A percentile compares a stretch with the other conserved stretches of the same genome.
These are phyloP conservation scores for Pseudoperonospora humuli DNA, from an alignment of 352 stramenopile genomes.

Conservation along the genomic window DNA sequence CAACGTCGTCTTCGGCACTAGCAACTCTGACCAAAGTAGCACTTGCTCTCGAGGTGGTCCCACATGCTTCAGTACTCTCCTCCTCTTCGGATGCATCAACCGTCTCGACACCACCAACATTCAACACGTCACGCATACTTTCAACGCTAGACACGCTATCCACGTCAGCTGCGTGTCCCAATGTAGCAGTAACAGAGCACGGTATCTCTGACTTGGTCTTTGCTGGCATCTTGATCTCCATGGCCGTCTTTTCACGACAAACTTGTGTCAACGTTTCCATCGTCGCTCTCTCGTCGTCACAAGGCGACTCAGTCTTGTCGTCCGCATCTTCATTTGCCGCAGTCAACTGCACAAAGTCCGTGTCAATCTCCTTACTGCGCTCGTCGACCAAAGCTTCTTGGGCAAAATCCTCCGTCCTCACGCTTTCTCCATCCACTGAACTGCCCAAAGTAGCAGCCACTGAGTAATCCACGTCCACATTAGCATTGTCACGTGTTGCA, in stretches of 20 bases:
- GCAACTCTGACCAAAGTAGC: background rate
- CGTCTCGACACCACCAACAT: background rate
- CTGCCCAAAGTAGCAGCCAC: slow-evolving; percentile 19
- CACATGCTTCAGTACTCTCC: background rate
- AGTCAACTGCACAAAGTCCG: slow-evolving; percentile 18
- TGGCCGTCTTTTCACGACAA: background rate
- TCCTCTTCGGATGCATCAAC: background rate
- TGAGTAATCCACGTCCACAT: slow-evolving; percentile 11
- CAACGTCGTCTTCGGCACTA: background rate
- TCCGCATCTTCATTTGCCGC: background rate
- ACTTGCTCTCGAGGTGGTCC: background rate
- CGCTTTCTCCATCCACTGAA: slow-evolving; percentile 19
- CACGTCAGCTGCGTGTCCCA: slow-evolving; percentile 9
- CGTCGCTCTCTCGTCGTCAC: background rate
- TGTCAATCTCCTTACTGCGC: slow-evolving; percentile 8
- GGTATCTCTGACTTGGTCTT: slow-evolving; percentile 4
- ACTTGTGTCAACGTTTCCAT: background rate
- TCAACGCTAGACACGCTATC: slow-evolving; percentile 14
- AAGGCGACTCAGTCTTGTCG: background rate
- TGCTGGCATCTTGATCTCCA: background rate
- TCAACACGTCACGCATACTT: slow-evolving; percentile 6
- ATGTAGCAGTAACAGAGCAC: slow-evolving; percentile 9
- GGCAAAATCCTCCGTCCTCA: slow-evolving; percentile 17
- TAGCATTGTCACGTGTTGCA: background rate
- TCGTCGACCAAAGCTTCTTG: slow-evolving; percentile 9